Evolutionary conservation across 805 yeast genomes (phyloP), one percentile per base, ranked within the genome.

Genomic region (Jamesozyma lodderae): DNA sequence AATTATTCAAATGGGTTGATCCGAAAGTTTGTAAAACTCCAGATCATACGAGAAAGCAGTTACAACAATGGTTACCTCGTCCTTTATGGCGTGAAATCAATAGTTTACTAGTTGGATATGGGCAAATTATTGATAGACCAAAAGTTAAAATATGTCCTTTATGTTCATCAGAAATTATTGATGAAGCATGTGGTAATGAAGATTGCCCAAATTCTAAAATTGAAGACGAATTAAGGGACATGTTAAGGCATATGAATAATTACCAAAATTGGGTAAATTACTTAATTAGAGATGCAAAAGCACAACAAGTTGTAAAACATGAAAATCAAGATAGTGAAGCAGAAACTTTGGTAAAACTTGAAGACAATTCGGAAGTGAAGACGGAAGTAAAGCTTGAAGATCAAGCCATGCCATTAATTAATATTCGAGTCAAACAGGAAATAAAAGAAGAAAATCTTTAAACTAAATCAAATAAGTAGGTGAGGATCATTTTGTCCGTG

Each of bases 51-150:
- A 60, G 97, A 17, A 51, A 65, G 21, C 77, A 70, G 31, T 60
- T 88, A 29, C 82, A 88, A 53, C 57, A 64, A 18, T 83, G 94
- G 92, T 61, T 88, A 9, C 88, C 94, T 0, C 59, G 53, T 33
- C 75, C 75, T 24, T 68, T 74, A 33, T 88, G 97, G 97, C 66
- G 69, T 9, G 94, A 84, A 40, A 77, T 90, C 29, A 88, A 88
- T 55, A 94, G 94, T 1, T 58, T 81, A 8, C 59, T 90, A 6
- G 97, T 88, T 7, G 96, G 97, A 4, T 88, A 87, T 66, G 97
- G 97, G 10, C 97, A 88, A 57, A 78, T 80, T 0, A 71, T 88
- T 3, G 88, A 96, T 55, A 70, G 77, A 8, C 82, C 95, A 0
- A 68, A 79, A 38, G 77, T 78, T 4, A 61, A 68, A 34, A 26